Base-by-base conservation (phyloP, 1,284 basidiomycete species). In the Fomitopsis schrenkii region DNA sequence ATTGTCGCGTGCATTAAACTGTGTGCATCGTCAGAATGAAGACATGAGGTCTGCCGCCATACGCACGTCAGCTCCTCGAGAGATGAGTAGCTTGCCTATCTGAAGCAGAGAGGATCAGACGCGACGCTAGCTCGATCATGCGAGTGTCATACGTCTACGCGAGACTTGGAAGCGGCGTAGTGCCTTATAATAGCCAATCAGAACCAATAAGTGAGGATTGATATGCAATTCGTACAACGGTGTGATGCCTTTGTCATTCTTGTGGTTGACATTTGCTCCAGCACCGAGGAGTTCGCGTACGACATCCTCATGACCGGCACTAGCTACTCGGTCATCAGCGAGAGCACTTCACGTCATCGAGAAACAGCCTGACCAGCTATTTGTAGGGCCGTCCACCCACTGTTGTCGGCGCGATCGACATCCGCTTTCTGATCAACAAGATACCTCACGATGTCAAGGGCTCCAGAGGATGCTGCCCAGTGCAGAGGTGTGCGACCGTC, bases 131-230 rank as follows among this genome's bases (percentile, higher is more conserved):
- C n/a, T 42, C n/a, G 46, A 41, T 10, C 57, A 56, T 46, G 33
- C 1, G 15, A 42, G 9, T 36, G 36, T n/a, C 41, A 12, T 59
- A 61, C 59, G 71, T 93, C 87, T 59, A 95, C 85, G 56, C 90
- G 88, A 50, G 94, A 91, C 75, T 96, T 97, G 19, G 95, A 97
- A 45, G 95, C 95, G 35, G 95, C 95, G 69, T 97, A 97, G 76
- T 97, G 94, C 71, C 94, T 95, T 45, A 22, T 57, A 8, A 22
- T 68, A 54, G 14, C 44, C 45, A 44, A n/a, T 44, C 3, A 28
- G 65, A 36, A 62, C 30, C 12, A 30, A 17, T 26, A 30, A 63
- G 62, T 50, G 19, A 10, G 5, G 55, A 17, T 3, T 35, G 36
- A 40, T 53, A 40, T 59, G n/a, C 28, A 26, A 36, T 58, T 57